Base-by-base conservation (phyloP, 169 alveolate species). In the Theileria parva region DNA sequence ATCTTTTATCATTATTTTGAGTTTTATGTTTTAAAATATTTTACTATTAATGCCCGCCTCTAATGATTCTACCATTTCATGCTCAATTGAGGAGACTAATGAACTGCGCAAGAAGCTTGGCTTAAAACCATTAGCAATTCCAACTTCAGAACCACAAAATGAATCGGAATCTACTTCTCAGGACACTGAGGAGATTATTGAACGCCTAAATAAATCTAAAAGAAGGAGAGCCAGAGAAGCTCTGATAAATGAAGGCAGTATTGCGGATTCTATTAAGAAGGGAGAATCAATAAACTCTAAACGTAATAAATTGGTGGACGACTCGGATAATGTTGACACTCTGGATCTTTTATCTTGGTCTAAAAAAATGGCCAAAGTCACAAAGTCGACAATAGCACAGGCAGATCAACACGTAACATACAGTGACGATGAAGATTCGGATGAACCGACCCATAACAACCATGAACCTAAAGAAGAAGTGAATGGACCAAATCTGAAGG, bases 81-180 rank as follows among this genome's bases (percentile, higher is more conserved):
- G 53, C 27, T 74, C 89, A 51, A 68, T 78, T 5, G 91, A 85
- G 67, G 87, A 85, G 44, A 85, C 91, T 23, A 85, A 85, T 53
- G 87, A 77, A 15, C 0, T 85, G 0, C 23, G 91, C 4, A 21
- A 25, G 50, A 85, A 79, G 34, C 87, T 85, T 23, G 91, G 91
- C 13, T 23, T 85, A 63, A 85, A 85, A 72, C 91, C 91, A 23
- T 74, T 85, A 67, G 73, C 74, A n/a, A 67, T 67, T 2, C 27
- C 53, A 17, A 60, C 48, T 5, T 55, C 75, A 5, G 68, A 50
- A 66, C 19, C 79, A 21, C 73, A n/a, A 30, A 39, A 44, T 27
- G 81, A 70, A 23, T 13, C 30, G 72, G 69, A 48, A 44, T 7
- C 6, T 2, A n/a, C 39, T 23, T 32, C 53, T 39, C 83, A 53